Conservation (phyloP, 306 rosid species). For the Sphenostylis stenocarpa region DNA sequence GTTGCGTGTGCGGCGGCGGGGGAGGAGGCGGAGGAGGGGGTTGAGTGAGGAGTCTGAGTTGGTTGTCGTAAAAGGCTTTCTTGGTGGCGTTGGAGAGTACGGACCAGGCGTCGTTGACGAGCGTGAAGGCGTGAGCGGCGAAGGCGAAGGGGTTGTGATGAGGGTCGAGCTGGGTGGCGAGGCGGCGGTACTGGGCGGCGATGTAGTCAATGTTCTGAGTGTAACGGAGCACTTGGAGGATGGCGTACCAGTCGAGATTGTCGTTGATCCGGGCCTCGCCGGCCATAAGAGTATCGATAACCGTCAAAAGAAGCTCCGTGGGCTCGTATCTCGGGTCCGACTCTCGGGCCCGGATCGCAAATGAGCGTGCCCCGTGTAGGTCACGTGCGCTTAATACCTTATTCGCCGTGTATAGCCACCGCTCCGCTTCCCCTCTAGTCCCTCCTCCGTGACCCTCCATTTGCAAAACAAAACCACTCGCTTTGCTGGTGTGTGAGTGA, state of each 20-base stretch:
- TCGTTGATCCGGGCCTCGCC: slow-evolving; percentile 64
- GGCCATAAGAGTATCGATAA: slow-evolving; percentile 75
- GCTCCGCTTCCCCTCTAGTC: slow-evolving; percentile 72
- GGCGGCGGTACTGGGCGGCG: slow-evolving; percentile 75
- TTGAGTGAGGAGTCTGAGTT: slow-evolving; percentile 43
- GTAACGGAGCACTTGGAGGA: slow-evolving; percentile 62
- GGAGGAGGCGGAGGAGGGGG: slow-evolving; percentile 31
- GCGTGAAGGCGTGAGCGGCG: slow-evolving; percentile 67
- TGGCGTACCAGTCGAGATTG: slow-evolving; percentile 62
- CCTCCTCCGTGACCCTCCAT: slow-evolving; percentile 40
- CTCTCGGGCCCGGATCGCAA: slow-evolving; percentile 87
- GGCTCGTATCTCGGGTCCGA: slow-evolving; percentile 74
- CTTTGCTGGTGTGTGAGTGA: too few species aligned
- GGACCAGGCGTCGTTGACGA: slow-evolving; percentile 80
- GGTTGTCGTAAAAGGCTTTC: slow-evolving; percentile 64
- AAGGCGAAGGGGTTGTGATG: slow-evolving; percentile 54
- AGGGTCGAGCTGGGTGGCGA: slow-evolving; percentile 71
- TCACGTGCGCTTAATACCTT: slow-evolving; percentile 78
- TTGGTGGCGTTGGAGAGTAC: slow-evolving; percentile 63
- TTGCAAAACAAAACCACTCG: neutral
- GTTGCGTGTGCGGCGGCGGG: neutral
- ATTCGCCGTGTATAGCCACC: slow-evolving; percentile 84
- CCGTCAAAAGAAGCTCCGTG: slow-evolving; percentile 62
- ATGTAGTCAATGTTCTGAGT: slow-evolving; percentile 69
- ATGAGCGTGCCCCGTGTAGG: slow-evolving; percentile 69